Conservation (phyloP, 2,329 filamentous ascomycete genomes). For the Sporothrix variecibatus region DNA sequence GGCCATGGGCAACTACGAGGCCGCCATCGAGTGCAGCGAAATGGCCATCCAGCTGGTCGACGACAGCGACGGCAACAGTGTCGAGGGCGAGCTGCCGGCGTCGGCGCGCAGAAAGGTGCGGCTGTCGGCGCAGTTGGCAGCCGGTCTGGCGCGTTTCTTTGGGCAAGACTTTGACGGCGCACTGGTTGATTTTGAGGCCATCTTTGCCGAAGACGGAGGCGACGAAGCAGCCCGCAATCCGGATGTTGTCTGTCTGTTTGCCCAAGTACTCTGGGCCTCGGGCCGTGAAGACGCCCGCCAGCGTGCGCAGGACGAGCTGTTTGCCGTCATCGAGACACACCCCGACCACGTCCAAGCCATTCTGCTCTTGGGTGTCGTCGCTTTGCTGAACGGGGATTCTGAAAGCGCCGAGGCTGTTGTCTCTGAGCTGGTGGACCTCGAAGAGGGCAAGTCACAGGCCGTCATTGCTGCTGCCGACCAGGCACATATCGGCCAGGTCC, state of each 20-base stretch:
- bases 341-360: conserved; percentile 78
- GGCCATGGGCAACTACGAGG: conserved; percentile 62
- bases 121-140: conserved; percentile 81
- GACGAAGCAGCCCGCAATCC: conserved; percentile 76
- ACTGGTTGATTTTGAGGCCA: conserved; percentile 76
- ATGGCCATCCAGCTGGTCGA: conserved; percentile 68
- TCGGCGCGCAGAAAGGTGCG: conserved; percentile 70
- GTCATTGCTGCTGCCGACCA: conserved; percentile 63
- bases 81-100: conserved; percentile 61
- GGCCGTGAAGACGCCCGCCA: conserved; percentile 72
- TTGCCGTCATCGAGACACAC: conserved; percentile 73
- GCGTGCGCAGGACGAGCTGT: conserved; percentile 76
- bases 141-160: conserved; percentile 81
- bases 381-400: conserved; percentile 74
- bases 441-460: conserved; percentile 50
- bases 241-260: conserved; percentile 82
- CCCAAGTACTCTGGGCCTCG: conserved; percentile 91
- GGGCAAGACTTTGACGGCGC: conserved; percentile 65
- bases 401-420: conserved; percentile 80
- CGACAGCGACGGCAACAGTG: conserved; percentile 56
- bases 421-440: conserved; percentile 72
- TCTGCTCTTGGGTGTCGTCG: conserved; percentile 79
- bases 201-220: conserved; percentile 74
- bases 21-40: conserved; percentile 78
- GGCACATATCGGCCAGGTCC: conserved; percentile 69